Conservation (phyloP, 225 moss, liverwort and hornwort genomes). For the Physcomitrellopsis africana region DNA sequence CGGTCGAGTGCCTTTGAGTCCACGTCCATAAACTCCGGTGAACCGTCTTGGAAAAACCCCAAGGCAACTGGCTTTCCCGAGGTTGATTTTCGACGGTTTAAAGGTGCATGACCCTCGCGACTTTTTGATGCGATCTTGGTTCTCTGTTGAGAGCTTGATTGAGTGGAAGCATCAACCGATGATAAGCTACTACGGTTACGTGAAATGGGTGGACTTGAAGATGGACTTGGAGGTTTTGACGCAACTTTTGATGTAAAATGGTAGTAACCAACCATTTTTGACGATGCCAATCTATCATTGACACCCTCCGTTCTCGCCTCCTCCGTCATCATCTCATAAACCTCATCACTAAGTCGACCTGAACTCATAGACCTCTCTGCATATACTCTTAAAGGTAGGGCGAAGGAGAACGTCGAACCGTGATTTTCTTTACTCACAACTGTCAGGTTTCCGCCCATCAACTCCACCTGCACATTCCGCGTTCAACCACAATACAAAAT, state of each 20-base stretch:
- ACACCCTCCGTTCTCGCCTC: constrained; percentile 37
- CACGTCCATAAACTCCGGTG: constrained; percentile 48
- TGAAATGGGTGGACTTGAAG: constrained; percentile 25
- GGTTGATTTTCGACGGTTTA: constrained; percentile 16
- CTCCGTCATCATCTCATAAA: constrained; percentile 51
- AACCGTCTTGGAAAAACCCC: constrained; percentile 29
- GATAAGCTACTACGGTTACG: constrained; percentile 22
- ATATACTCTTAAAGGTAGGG: constrained; percentile 60
- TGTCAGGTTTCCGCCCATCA: constrained; percentile 81
- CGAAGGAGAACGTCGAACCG: constrained; percentile 78
- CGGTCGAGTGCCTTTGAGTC: constrained; percentile 34
- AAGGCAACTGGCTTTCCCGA: constrained; percentile 14
- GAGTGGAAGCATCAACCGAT: constrained; percentile 20
- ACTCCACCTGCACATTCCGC: constrained; percentile 57
- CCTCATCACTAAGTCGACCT: constrained; percentile 47
- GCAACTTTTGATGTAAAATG: constrained; percentile 46
- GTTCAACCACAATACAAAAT: constrained; percentile 19
- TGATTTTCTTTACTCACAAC: constrained; percentile 69
- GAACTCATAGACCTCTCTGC: constrained; percentile 48
- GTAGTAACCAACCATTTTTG: constrained; percentile 50
- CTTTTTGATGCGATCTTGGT: constrained; percentile 32
- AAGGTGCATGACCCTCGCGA: constrained; percentile 31
- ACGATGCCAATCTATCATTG: constrained; percentile 32
- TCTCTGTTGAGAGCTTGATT: constrained; percentile 27
- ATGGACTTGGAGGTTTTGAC: constrained; percentile 31